phyloP scores from a whole-genome alignment of 164 flowering plant genomes.

The Vitis riparia region DNA sequence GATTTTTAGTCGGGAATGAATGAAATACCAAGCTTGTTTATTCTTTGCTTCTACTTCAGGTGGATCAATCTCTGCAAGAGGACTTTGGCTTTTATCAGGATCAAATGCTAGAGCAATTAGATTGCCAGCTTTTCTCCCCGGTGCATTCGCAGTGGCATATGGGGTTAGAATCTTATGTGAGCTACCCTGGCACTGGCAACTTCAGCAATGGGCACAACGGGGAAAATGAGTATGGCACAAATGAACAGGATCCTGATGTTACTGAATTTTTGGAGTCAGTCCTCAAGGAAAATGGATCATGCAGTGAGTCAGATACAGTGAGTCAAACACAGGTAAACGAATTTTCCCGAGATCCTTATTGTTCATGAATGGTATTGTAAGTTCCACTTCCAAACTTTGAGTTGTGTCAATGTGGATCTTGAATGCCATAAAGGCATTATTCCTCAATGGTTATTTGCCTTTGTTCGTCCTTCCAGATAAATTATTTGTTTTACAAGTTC shows the following conservation, averaged over 20 bases:
- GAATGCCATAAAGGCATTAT: neutral
- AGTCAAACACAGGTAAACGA: constrained; percentile 26
- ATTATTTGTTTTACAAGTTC: neutral
- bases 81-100: constrained; percentile 4
- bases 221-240: constrained; percentile 30
- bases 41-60: constrained; percentile 17
- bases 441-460: neutral
- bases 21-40: neutral
- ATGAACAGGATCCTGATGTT: constrained; percentile 32
- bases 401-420: neutral
- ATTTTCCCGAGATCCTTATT: neutral
- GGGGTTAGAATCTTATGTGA: constrained; percentile 27
- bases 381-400: neutral
- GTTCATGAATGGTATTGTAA: neutral
- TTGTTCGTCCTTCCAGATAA: neutral
- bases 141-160: constrained; percentile 17
- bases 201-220: constrained; percentile 15
- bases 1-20: neutral
- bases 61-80: constrained; percentile 17
- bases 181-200: constrained; percentile 22
- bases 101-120: constrained; percentile 13
- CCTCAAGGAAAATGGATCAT: constrained; percentile 28
- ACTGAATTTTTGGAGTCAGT: constrained; percentile 39
- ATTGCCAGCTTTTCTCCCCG: constrained; percentile 27
- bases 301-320: constrained; percentile 33